A percentile compares a stretch with the other conserved stretches of the same genome.
Conservation (phyloP, 2,329 filamentous ascomycete genomes). For the Cercospora janseana region DNA sequence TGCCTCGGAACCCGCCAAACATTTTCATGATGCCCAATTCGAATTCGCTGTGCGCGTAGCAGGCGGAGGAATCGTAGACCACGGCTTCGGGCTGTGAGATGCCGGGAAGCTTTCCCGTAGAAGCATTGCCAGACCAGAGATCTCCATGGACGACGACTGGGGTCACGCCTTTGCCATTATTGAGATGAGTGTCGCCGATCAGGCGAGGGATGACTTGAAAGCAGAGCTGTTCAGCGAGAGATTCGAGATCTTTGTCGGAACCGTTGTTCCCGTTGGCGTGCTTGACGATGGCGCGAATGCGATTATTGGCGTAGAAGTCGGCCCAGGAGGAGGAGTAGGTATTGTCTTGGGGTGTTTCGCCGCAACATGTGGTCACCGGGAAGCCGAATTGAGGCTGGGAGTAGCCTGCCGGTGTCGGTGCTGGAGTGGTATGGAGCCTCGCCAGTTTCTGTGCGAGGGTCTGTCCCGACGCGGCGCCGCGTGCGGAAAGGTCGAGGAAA, state of each 20-base stretch:
- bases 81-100: slow-evolving; percentile 64
- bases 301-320: slow-evolving; percentile 77
- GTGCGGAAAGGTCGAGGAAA: slow-evolving; percentile 66
- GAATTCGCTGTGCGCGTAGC: slow-evolving; percentile 85
- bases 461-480: slow-evolving; percentile 37
- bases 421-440: slow-evolving; percentile 72
- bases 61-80: slow-evolving; percentile 76
- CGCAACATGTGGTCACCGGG: slow-evolving; percentile 80
- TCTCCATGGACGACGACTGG: slow-evolving; percentile 88
- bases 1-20: slow-evolving; percentile 80
- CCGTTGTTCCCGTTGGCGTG: slow-evolving; percentile 63
- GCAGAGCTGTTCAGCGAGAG: slow-evolving; percentile 64
- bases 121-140: slow-evolving; percentile 87
- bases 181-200: slow-evolving; percentile 66
- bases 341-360: slow-evolving; percentile 80
- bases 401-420: slow-evolving; percentile 61
- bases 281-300: slow-evolving; percentile 64
- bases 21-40: slow-evolving; percentile 93
- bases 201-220: slow-evolving; percentile 68
- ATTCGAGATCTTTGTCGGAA: slow-evolving; percentile 58
- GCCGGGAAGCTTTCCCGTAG: slow-evolving; percentile 60
- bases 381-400: slow-evolving; percentile 73
- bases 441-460: slow-evolving; percentile 75
- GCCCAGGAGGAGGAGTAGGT: slow-evolving; percentile 71
- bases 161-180: slow-evolving; percentile 57